phyloP scores from a whole-genome alignment of 2,329 filamentous ascomycete species.

The Fusarium guadeloupense region DNA sequence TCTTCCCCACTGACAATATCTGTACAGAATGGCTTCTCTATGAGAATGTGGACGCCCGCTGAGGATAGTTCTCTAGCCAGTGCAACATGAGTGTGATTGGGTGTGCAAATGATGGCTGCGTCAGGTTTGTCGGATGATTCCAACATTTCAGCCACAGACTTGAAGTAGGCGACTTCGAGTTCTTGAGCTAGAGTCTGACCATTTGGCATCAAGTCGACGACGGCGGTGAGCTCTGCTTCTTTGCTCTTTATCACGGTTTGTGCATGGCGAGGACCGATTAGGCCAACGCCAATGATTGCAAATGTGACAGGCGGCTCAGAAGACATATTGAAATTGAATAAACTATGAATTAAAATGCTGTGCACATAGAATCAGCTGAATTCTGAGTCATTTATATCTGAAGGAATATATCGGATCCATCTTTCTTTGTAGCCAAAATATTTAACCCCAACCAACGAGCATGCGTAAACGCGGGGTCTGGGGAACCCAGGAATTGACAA shows the following conservation, averaged over 20 bases:
- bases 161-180: constrained; percentile 35
- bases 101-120: constrained; percentile 67
- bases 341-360: background rate
- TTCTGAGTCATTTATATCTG: background rate
- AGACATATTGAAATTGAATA: constrained; percentile 10
- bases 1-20: constrained; percentile 49
- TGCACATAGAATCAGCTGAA: background rate
- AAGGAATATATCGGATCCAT: background rate
- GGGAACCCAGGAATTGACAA: background rate
- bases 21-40: constrained; percentile 66
- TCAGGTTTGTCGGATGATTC: constrained; percentile 53
- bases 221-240: constrained; percentile 39
- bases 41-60: constrained; percentile 60
- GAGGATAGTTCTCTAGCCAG: constrained; percentile 59
- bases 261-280: constrained; percentile 47
- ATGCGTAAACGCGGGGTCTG: background rate
- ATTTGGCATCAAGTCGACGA: constrained; percentile 44
- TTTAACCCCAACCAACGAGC: constrained; percentile 14
- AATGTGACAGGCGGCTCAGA: constrained; percentile 15
- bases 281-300: constrained; percentile 45
- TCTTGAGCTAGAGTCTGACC: constrained; percentile 35
- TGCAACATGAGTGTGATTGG: constrained; percentile 65
- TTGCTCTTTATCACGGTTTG: constrained; percentile 37
- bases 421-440: constrained; percentile 11
- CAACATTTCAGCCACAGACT: constrained; percentile 55